These are phyloP conservation scores for Plasmodium inui DNA, from an alignment of 169 alveolate genomes.

Conservation along the genomic window DNA sequence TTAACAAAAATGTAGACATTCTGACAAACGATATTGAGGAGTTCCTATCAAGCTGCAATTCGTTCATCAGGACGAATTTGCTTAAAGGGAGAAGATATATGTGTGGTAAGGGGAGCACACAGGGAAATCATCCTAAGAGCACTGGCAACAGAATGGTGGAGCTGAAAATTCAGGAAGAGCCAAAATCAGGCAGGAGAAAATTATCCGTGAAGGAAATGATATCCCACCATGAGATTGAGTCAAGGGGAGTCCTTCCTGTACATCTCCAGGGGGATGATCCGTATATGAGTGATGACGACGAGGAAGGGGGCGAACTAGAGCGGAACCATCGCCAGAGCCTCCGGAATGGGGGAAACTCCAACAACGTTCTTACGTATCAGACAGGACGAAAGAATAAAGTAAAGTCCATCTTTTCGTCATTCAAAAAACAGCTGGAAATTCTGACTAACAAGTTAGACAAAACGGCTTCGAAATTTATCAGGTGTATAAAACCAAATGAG, in stretches of 20 bases:
- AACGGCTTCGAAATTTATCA: constrained; percentile 79
- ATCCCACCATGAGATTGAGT: constrained; percentile 41
- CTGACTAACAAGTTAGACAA: constrained; percentile 71
- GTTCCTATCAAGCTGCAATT: constrained; percentile 37
- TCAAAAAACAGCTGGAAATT: constrained; percentile 79
- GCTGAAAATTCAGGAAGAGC: neutral
- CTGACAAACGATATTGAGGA: constrained; percentile 78
- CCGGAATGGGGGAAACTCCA: neutral
- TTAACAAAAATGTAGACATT: constrained; percentile 79
- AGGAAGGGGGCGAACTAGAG: constrained; percentile 45
- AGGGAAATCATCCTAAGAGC: neutral
- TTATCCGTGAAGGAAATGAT: constrained; percentile 69
- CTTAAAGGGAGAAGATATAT: constrained; percentile 17
- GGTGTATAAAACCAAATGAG: constrained; percentile 82
- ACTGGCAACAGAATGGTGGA: neutral
- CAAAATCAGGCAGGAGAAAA: constrained; percentile 26
- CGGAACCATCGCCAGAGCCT: neutral
- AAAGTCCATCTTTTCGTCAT: constrained; percentile 65
- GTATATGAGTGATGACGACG: constrained; percentile 22
- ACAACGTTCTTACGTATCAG: neutral
- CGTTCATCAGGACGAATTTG: constrained; percentile 47
- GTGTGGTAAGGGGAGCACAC: neutral
- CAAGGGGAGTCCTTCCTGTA: neutral
- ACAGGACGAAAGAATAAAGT: constrained; percentile 33
- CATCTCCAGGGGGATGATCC: neutral